Evolutionary conservation across 208 protist species (phyloP).

Genomic region (Crithidia sp.): DNA sequence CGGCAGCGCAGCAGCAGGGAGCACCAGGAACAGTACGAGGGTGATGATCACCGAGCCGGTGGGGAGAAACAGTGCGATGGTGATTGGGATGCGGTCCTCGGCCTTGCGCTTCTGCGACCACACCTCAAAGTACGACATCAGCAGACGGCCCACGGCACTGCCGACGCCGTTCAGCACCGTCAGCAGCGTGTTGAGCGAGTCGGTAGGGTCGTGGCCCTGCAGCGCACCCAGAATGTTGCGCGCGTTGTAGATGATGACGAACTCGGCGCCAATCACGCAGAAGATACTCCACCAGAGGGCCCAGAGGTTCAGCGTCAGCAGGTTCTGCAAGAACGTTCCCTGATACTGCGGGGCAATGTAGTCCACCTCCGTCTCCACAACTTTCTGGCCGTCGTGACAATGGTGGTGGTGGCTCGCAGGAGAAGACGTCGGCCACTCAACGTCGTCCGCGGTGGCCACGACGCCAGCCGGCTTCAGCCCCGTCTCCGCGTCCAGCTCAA

Average conservation of each 20-base stretch:
- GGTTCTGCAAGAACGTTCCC: constrained; percentile 45
- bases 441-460: not conserved
- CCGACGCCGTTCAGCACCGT: constrained; percentile 60
- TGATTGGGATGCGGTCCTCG: constrained; percentile 61
- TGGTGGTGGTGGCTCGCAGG: not conserved
- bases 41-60: constrained; percentile 41
- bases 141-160: constrained; percentile 49
- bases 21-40: constrained; percentile 44
- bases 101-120: constrained; percentile 46
- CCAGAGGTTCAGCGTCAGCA: constrained; percentile 46
- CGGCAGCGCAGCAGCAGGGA: constrained; percentile 39
- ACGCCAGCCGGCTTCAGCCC: not conserved
- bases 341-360: constrained; percentile 73
- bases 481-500: not conserved
- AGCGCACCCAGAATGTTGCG: constrained; percentile 48
- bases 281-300: constrained; percentile 50
- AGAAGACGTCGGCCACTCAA: not conserved
- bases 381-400: not conserved
- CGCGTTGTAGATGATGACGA: constrained; percentile 66
- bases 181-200: constrained; percentile 42
- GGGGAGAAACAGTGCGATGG: constrained; percentile 48
- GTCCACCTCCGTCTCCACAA: constrained; percentile 49
- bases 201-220: constrained; percentile 20
- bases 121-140: constrained; percentile 58
- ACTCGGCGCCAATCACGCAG: constrained; percentile 39